phyloP scores from a whole-genome alignment of 257 asterid species.

The Oldenlandia corymbosa region DNA sequence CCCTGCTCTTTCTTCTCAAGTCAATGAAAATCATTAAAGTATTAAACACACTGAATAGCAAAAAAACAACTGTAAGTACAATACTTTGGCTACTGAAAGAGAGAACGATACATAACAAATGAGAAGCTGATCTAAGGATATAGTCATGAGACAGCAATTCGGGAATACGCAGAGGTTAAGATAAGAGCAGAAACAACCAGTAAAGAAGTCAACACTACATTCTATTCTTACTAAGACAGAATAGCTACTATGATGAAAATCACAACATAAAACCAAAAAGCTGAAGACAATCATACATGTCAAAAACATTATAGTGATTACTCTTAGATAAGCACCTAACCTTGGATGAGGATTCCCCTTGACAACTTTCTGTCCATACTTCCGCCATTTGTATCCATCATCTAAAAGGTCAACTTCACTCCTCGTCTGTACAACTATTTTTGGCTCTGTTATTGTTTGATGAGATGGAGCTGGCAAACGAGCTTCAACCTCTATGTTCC shows the following conservation, averaged over 20 bases:
- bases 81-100: neutral
- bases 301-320: neutral
- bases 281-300: neutral
- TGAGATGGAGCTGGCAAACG: conserved; percentile 38
- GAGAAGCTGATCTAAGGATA: neutral
- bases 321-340: conserved; percentile 23
- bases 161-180: neutral
- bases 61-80: neutral
- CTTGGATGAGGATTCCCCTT: conserved; percentile 92
- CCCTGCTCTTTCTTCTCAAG: neutral
- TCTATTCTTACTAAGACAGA: neutral
- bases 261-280: neutral
- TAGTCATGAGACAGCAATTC: neutral
- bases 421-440: conserved; percentile 83
- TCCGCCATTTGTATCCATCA: conserved; percentile 91
- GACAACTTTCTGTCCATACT: conserved; percentile 91
- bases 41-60: no score
- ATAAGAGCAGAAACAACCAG: neutral
- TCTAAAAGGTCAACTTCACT: conserved; percentile 90
- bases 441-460: conserved; percentile 73
- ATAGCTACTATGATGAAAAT: neutral
- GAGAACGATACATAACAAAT: neutral
- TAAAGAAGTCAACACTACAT: neutral
- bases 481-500: conserved; percentile 40
- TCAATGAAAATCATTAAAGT: no score